Evolutionary conservation across 2,329 filamentous ascomycete genomes (phyloP), one percentile per base, ranked within the genome.

Genomic region (Tolypocladium nubicola): DNA sequence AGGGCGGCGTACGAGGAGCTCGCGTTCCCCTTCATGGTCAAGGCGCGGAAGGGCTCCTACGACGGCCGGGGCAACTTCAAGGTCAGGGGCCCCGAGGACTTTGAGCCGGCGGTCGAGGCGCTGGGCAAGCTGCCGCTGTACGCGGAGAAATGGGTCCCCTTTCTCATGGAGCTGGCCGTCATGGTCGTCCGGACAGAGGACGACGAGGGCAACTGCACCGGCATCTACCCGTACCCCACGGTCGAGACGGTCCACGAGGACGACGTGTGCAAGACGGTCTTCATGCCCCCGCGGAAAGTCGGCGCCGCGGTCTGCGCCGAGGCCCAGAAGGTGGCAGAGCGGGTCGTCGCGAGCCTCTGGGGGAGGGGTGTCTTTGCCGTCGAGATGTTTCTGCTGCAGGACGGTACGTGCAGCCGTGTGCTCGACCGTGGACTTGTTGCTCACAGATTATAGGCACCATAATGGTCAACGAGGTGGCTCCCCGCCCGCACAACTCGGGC

Each of bases 201-300:
- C 62, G 73, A 76, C 50, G 69, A 76, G 3, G 80, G 80, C 1
- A 73, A 73, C 16, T 69, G 79, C 10, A 79, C 73, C 59, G 70
- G 70, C 16, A 70, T 81, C 14, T 76, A 91, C 38, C 84, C 92
- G 5, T 97, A 94, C 68, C 92, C 94, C 0, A 88, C 87, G 0
- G 92, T 97, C 2, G 94, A 99, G 76, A 97, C 93, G 1, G 82
- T 97, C 37, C 94, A 99, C 65, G 90, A 97, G 72, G 89, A 97
- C 71, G 94, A 86, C 67, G 91, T 99, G 65, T 97, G 94, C 81
- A 94, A 95, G 65, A 86, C 92, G 62, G 90, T 93, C 2, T 97
- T 92, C 68, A 86, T 87, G 55, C 94, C 94, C 2, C 89, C 93
- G 1, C 82, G 92, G 41, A 79, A 82, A 8, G 85, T 95, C 3